Evolutionary conservation across 495 filamentous ascomycete species (phyloP).

Genomic region (Podospora appendiculata): DNA sequence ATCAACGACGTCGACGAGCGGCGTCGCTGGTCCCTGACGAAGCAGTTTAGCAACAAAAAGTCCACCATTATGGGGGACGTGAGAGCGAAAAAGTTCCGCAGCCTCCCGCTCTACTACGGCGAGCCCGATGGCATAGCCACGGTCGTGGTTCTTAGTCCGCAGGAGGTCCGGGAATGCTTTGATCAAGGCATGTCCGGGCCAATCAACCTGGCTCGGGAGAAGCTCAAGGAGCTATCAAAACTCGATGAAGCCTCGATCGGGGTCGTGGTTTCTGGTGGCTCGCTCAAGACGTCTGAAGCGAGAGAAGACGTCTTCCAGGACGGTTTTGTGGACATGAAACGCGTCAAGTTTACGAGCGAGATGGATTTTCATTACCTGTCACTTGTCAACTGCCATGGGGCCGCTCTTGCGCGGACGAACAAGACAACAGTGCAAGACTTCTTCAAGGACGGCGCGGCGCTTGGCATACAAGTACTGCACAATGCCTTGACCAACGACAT

Average conservation of each 20-base stretch:
- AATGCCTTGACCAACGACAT: neutral
- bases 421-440: constrained; percentile 1
- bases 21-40: neutral
- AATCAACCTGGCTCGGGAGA: neutral
- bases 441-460: constrained; percentile 1
- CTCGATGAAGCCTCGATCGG: neutral
- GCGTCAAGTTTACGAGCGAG: neutral
- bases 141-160: neutral
- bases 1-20: neutral
- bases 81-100: neutral
- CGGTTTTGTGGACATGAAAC: neutral
- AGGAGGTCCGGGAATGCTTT: constrained; percentile 1
- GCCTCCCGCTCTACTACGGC: neutral
- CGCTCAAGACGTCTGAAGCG: neutral
- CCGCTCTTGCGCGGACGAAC: neutral
- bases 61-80: neutral
- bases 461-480: constrained; percentile 1
- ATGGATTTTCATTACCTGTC: neutral
- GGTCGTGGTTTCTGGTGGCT: constrained; percentile 5
- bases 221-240: neutral
- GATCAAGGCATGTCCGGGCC: neutral
- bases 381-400: neutral
- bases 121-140: neutral
- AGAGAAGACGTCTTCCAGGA: neutral
- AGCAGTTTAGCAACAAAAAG: constrained; percentile 1